A percentile compares a stretch with the other conserved stretches of the same genome.
phyloP scores from a whole-genome alignment of 2,329 filamentous ascomycete species.

The Ceratocystiopsis brevicomis region DNA sequence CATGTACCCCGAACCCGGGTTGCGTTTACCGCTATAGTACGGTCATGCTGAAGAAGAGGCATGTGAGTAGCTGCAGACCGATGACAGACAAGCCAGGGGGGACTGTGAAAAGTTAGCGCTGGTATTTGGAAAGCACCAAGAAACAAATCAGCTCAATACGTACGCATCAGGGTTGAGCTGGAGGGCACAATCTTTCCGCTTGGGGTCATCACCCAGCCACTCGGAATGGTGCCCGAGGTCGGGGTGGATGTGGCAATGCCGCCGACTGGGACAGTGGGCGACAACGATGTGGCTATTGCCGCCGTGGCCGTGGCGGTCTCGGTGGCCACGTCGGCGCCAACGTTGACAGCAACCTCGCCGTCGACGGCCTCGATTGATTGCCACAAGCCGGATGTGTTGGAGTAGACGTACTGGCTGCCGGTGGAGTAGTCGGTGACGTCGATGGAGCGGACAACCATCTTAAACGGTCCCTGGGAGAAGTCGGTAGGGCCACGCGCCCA shows the following conservation, averaged over 20 bases:
- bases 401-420: constrained; percentile 67
- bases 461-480: constrained; percentile 67
- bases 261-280: constrained; percentile 50
- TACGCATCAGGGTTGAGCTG: constrained; percentile 40
- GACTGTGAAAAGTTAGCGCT: too few relatives aligned
- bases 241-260: constrained; percentile 40
- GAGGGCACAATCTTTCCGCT: constrained; percentile 63
- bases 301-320: constrained; percentile 39
- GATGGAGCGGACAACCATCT: constrained; percentile 64
- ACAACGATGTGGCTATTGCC: constrained; percentile 40
- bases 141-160: neutral
- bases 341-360: constrained; percentile 54
- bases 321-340: constrained; percentile 29
- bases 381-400: constrained; percentile 61
- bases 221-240: constrained; percentile 41
- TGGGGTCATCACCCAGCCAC: constrained; percentile 62
- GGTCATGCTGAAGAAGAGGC: too few relatives aligned
- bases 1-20: too few relatives aligned
- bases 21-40: too few relatives aligned
- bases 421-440: constrained; percentile 83
- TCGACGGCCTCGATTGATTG: constrained; percentile 64
- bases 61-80: too few relatives aligned
- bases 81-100: too few relatives aligned
- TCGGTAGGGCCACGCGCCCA: constrained; percentile 81
- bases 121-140: neutral